Conservation (phyloP, 106 monocot species). For the Dioscorea alata region DNA sequence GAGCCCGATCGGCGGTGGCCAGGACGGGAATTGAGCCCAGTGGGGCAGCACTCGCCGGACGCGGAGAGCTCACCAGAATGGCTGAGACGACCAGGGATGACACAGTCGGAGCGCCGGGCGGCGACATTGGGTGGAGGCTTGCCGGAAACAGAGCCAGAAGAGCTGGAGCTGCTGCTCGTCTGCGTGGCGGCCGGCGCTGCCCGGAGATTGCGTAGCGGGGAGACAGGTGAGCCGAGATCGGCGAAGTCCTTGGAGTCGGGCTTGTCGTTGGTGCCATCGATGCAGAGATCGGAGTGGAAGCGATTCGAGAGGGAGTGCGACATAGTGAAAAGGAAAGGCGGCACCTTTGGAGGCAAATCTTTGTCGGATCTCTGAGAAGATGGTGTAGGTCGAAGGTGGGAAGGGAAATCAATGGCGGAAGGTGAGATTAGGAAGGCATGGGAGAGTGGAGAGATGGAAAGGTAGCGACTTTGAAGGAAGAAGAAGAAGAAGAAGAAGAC, state of each 20-base stretch:
- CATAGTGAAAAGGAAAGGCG: no score
- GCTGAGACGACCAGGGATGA: slow-evolving; percentile 2
- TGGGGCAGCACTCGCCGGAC: not conserved
- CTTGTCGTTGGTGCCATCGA: slow-evolving; percentile 6
- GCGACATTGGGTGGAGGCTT: not conserved
- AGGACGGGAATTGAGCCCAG: slow-evolving; percentile 2
- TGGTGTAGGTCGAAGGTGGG: no score
- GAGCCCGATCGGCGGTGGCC: slow-evolving; percentile 21
- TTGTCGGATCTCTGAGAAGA: not conserved
- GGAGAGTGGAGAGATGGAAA: not conserved
- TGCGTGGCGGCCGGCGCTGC: slow-evolving; percentile 2
- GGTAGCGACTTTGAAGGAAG: not conserved
- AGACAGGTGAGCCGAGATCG: slow-evolving; percentile 18
- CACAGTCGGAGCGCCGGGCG: slow-evolving; percentile 2
- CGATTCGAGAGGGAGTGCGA: slow-evolving; percentile 1
- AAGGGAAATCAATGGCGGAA: no score
- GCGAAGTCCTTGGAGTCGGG: slow-evolving; percentile 18
- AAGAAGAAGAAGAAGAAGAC: not conserved
- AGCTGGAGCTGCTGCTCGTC: slow-evolving; percentile 36
- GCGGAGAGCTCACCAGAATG: slow-evolving; percentile 32
- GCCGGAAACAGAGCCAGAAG: slow-evolving; percentile 22
- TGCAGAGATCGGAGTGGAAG: slow-evolving; percentile 6
- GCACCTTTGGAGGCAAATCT: not conserved
- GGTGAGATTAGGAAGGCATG: no score
- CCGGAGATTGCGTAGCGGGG: slow-evolving; percentile 11